Percentiles rank a stretch among this genome's conserved stretches.
These are phyloP conservation scores for Candida oleophila DNA, from an alignment of 805 yeast genomes.

Conservation along the genomic window DNA sequence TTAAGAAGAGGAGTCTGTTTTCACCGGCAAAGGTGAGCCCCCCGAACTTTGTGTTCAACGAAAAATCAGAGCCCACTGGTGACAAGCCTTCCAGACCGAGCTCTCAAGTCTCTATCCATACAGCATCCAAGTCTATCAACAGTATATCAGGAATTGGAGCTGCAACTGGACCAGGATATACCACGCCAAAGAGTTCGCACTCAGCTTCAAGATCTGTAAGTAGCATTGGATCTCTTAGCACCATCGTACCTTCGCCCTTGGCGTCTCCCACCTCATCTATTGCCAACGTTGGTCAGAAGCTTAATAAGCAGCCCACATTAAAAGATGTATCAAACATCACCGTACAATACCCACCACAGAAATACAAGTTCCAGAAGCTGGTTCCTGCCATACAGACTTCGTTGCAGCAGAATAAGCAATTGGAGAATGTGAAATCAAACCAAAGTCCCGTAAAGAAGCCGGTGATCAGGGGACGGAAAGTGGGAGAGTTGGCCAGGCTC, in stretches of 20 bases:
- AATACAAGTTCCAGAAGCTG: slow-evolving; percentile 24
- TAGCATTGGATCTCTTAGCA: not conserved
- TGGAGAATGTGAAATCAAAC: slow-evolving; percentile 7
- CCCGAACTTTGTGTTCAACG: not conserved
- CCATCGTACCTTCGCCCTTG: not conserved
- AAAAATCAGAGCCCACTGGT: not conserved
- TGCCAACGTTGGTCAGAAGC: not conserved
- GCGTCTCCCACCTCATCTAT: not conserved
- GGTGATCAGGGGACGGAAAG: slow-evolving; percentile 55
- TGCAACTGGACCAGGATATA: not conserved
- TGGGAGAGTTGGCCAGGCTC: slow-evolving; percentile 58
- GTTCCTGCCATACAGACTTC: not conserved
- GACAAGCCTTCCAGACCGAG: not conserved
- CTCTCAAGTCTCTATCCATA: slow-evolving; percentile 7
- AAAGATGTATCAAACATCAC: slow-evolving; percentile 23
- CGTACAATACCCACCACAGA: slow-evolving; percentile 38
- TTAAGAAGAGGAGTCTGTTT: not conserved
- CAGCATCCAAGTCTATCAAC: not conserved
- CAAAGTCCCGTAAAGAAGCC: slow-evolving; percentile 24
- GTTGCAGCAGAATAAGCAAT: slow-evolving; percentile 1
- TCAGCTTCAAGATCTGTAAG: slow-evolving; percentile 8
- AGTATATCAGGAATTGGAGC: not conserved
- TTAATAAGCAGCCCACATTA: slow-evolving; percentile 4
- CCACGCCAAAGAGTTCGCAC: slow-evolving; percentile 1
- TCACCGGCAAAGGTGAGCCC: not conserved